Evolutionary conservation across 2,329 filamentous ascomycete genomes (phyloP).

Genomic region (Pseudohalonectria lignicola): DNA sequence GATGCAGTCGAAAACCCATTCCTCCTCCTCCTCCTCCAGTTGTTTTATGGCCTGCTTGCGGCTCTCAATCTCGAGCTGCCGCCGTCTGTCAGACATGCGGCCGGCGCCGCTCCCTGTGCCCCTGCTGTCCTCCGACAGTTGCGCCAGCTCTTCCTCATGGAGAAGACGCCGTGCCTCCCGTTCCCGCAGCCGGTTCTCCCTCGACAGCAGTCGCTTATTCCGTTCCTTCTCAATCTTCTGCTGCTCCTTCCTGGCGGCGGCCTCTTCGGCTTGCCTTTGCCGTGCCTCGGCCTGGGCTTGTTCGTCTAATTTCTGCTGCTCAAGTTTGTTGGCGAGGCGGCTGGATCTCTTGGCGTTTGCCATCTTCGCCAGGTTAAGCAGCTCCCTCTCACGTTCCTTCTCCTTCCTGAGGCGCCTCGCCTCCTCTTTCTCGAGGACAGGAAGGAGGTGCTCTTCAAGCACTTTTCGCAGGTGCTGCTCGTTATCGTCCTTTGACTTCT

Average conservation of each 20-base stretch:
- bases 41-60: conserved; percentile 66
- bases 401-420: conserved; percentile 64
- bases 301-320: conserved; percentile 66
- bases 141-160: conserved; percentile 73
- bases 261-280: conserved; percentile 53
- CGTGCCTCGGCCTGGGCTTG: conserved; percentile 59
- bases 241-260: conserved; percentile 56
- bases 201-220: conserved; percentile 68
- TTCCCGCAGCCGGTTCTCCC: conserved; percentile 77
- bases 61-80: conserved; percentile 73
- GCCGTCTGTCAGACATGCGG: conserved; percentile 65
- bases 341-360: conserved; percentile 92
- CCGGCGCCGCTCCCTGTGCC: conserved; percentile 38
- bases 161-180: conserved; percentile 73
- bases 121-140: conserved; percentile 66
- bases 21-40: conserved; percentile 58
- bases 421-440: conserved; percentile 70
- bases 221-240: conserved; percentile 58
- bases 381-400: conserved; percentile 60
- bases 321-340: conserved; percentile 70
- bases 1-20: conserved; percentile 92
- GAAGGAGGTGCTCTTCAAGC: conserved; percentile 68
- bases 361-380: conserved; percentile 73
- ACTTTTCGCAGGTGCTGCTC: conserved; percentile 68
- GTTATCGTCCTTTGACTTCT: conserved; percentile 70